Evolutionary conservation across 495 filamentous ascomycete species (phyloP).

Genomic region (Daldinia vernicosa): DNA sequence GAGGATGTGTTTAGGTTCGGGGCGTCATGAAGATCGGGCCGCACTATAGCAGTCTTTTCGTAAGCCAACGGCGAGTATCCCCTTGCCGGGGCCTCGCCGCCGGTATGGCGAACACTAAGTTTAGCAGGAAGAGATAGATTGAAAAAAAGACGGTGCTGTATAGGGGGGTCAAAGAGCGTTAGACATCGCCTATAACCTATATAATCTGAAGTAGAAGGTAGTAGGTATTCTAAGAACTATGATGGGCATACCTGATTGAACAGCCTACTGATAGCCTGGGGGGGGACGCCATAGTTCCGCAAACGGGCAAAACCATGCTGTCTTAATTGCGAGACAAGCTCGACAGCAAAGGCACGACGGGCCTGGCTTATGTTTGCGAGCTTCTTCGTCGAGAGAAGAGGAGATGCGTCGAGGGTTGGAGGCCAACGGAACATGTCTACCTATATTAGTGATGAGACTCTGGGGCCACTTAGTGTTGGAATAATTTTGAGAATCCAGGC

Average conservation of each 20-base stretch:
- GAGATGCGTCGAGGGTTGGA: neutral
- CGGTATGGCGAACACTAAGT: neutral
- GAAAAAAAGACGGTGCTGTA: neutral
- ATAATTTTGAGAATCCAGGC: too few relatives aligned
- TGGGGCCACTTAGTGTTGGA: too few relatives aligned
- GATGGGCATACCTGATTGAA: neutral
- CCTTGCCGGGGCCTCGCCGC: neutral
- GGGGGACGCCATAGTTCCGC: neutral
- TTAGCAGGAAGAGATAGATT: neutral
- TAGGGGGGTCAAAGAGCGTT: neutral
- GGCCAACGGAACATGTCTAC: neutral
- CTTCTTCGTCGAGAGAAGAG: neutral
- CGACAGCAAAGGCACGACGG: neutral
- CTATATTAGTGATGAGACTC: neutral
- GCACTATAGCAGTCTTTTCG: neutral
- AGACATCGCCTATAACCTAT: neutral
- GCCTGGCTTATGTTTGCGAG: neutral
- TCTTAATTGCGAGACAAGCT: neutral
- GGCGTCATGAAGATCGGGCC: neutral
- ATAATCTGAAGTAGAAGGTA: neutral
- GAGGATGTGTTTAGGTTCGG: neutral
- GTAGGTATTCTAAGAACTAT: neutral
- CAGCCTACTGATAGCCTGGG: neutral
- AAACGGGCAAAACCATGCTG: neutral
- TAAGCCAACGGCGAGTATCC: neutral